Conservation (phyloP, 2,329 filamentous ascomycete species). For the Penicillium sp. region DNA sequence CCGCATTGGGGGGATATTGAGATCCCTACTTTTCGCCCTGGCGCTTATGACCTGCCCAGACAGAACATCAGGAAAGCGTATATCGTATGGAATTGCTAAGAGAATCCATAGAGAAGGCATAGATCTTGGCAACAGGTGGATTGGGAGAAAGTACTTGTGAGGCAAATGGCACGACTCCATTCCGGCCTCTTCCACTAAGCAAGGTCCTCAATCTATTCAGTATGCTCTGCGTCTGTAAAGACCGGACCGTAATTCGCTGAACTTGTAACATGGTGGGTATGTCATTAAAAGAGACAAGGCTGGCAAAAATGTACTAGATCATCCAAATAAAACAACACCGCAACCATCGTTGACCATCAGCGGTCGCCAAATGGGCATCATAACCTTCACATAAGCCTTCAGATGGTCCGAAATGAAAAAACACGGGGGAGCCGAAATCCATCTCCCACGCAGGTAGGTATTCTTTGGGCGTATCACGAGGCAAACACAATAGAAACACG, state of each 20-base stretch:
- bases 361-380: background rate
- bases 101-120: too few relatives aligned
- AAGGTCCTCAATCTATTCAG: background rate
- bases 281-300: slow-evolving; percentile 12
- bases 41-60: too few relatives aligned
- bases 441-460: background rate
- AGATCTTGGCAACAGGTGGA: too few relatives aligned
- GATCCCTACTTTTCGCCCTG: too few relatives aligned
- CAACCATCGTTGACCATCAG: background rate
- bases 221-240: background rate
- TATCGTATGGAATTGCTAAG: too few relatives aligned
- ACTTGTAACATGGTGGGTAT: background rate
- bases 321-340: background rate
- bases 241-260: background rate
- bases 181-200: background rate
- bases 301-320: slow-evolving; percentile 4
- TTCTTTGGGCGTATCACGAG: background rate
- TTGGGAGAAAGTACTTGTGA: too few relatives aligned
- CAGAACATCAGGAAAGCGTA: too few relatives aligned
- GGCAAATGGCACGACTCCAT: too few relatives aligned
- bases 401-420: background rate
- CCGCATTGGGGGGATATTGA: too few relatives aligned
- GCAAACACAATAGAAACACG: background rate
- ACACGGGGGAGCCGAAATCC: background rate
- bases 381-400: background rate